phyloP scores from a whole-genome alignment of 2,329 filamentous ascomycete species.

The Xylariaceae sp. region DNA sequence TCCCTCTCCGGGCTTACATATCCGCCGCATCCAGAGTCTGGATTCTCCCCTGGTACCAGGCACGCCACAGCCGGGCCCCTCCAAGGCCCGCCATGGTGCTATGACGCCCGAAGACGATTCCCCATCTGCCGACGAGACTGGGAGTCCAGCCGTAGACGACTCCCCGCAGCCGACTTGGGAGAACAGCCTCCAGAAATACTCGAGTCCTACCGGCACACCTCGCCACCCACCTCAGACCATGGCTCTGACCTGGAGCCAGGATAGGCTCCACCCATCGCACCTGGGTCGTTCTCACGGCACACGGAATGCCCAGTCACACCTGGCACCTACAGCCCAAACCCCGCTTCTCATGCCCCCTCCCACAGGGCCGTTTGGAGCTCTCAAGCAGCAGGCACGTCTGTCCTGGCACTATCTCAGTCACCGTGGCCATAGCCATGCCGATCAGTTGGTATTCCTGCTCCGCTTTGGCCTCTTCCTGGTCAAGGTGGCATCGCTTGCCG shows the following conservation, averaged over 20 bases:
- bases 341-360: slow-evolving; percentile 46
- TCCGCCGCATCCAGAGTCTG: slow-evolving; percentile 45
- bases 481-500: slow-evolving; percentile 59
- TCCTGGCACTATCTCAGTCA: slow-evolving; percentile 27
- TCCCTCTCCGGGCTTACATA: slow-evolving; percentile 32
- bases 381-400: slow-evolving; percentile 26
- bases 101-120: slow-evolving; percentile 10
- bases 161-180: slow-evolving; percentile 20
- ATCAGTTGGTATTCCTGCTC: slow-evolving; percentile 28
- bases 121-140: slow-evolving; percentile 22
- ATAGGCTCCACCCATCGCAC: slow-evolving; percentile 25
- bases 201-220: slow-evolving; percentile 19
- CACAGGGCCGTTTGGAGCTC: slow-evolving; percentile 19
- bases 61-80: slow-evolving; percentile 39
- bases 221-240: slow-evolving; percentile 28
- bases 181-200: slow-evolving; percentile 26
- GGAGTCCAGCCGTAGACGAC: slow-evolving; percentile 16
- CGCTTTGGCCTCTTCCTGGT: slow-evolving; percentile 57
- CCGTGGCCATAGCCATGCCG: slow-evolving; percentile 23
- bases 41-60: slow-evolving; percentile 44
- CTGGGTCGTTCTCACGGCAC: slow-evolving; percentile 20
- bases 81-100: slow-evolving; percentile 14
- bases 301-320: slow-evolving; percentile 12
- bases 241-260: slow-evolving; percentile 34
- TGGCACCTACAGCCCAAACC: slow-evolving; percentile 10